These are phyloP conservation scores for Gyromitra esculenta DNA, from an alignment of 2,329 filamentous ascomycete genomes.

Conservation along the genomic window DNA sequence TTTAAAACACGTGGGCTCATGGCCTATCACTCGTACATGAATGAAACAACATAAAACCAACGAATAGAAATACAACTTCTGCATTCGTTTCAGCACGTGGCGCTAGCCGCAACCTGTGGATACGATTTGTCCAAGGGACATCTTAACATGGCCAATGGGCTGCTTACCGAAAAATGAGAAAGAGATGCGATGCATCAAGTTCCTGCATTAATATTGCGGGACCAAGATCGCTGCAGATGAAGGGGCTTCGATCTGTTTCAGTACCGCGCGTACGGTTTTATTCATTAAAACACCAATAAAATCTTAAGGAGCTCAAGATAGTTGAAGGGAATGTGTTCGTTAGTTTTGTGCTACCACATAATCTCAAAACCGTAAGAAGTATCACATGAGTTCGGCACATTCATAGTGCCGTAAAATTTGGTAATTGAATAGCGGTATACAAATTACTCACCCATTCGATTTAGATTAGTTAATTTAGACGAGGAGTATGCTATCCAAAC, in stretches of 20 bases:
- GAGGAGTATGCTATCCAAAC: not conserved
- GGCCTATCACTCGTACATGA: conserved; percentile 33
- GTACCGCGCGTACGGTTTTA: not conserved
- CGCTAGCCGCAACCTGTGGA: not conserved
- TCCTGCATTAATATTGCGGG: not conserved
- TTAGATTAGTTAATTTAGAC: not conserved
- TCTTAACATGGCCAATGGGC: conserved; percentile 30
- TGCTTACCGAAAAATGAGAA: not conserved
- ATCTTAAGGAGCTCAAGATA: not conserved
- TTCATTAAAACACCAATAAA: conserved; percentile 3
- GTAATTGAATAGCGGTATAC: not conserved
- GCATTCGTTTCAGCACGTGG: conserved; percentile 21
- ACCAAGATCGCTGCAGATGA: conserved; percentile 7
- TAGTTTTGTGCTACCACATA: not conserved
- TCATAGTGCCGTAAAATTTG: not conserved
- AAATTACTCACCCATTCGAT: not conserved
- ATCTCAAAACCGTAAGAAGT: not conserved
- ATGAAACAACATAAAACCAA: conserved; percentile 11
- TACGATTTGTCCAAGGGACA: not conserved
- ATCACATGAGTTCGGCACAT: not conserved
- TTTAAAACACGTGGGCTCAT: conserved; percentile 1
- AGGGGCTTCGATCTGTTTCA: not conserved
- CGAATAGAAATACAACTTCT: conserved; percentile 9
- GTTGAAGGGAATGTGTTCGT: not conserved
- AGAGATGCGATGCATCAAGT: conserved; percentile 18